Base-by-base conservation (phyloP, 192 early-diverging fungal species). In the Radiomyces spectabilis region DNA sequence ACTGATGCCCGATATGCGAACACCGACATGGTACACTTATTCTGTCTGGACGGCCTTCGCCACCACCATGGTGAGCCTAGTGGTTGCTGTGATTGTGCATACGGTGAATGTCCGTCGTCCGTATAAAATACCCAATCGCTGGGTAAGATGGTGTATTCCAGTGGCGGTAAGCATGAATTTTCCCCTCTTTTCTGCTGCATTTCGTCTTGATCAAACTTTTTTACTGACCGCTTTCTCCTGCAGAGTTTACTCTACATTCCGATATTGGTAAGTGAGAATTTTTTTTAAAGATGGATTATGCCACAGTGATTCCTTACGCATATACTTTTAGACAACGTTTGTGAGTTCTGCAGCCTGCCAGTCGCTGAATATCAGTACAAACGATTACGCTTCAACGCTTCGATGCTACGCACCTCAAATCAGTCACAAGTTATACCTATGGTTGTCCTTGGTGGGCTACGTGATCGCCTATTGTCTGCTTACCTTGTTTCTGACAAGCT, bases 401-500 rank as follows among this genome's bases (percentile, higher is more conserved):
- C 55, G 68, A 24, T 85, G 82, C 52, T 57, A 73, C 35, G 63
- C 71, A 1, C 72, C 77, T 1, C 56, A 69, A 3, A 67, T 85
- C 16, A 59, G 57, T 38, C 78, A 79, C 26, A 71, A 71, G 12
- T 41, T 81, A 18, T 86, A 88, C 51, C 63, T 88, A 7, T 72
- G 73, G 51, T 44, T 73, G 27, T 78, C 84, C 0, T 30, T 86
- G 1, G 57, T 80, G 1, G 83, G 76, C 1, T 88, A 86, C 46
- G 74, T 79, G 0, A 53, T 77, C 6, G 83, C 81, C 12, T 86
- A 86, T 45, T 54, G 83, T 27, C 62, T 86, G 26, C 67, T 86
- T 46, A 85, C 83, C 9, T 64, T 81, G 6, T 86, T 88, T 64
- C 59, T 88, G 18, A 85, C 86, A 2, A 84, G 83, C 0, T 81